phyloP scores from a whole-genome alignment of 2,329 filamentous ascomycete species.

The Diaporthe citri region DNA sequence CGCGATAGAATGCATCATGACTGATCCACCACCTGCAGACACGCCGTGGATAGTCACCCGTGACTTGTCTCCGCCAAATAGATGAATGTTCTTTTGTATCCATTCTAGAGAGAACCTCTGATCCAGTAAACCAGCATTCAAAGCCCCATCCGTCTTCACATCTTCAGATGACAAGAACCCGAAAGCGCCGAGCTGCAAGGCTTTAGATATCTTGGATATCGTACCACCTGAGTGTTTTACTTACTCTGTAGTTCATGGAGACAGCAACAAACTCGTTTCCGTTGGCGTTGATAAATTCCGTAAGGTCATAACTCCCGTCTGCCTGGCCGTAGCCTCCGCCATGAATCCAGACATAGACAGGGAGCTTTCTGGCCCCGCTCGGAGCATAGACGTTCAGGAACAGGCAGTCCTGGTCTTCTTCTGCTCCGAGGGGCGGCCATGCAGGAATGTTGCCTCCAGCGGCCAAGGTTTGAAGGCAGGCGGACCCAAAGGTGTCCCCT shows the following conservation, averaged over 20 bases:
- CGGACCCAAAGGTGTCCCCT: background rate
- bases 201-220: background rate
- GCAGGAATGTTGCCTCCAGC: background rate
- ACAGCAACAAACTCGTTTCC: slow-evolving; percentile 5
- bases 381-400: background rate
- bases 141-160: background rate
- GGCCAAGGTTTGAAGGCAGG: background rate
- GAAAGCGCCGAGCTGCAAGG: slow-evolving; percentile 1
- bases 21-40: slow-evolving; percentile 10
- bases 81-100: background rate
- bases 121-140: slow-evolving; percentile 5
- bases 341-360: slow-evolving; percentile 12
- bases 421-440: background rate
- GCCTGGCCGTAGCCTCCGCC: background rate
- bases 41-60: slow-evolving; percentile 9
- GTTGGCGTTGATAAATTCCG: background rate
- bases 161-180: slow-evolving; percentile 19
- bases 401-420: slow-evolving; percentile 1
- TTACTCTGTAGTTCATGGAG: slow-evolving; percentile 8
- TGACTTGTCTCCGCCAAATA: background rate
- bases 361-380: background rate
- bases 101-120: slow-evolving; percentile 13
- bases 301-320: background rate
- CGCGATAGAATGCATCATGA: slow-evolving; percentile 16
- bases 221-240: background rate